These are phyloP conservation scores for Myxozyma melibiosi DNA, from an alignment of 805 yeast species.

Conservation along the genomic window DNA sequence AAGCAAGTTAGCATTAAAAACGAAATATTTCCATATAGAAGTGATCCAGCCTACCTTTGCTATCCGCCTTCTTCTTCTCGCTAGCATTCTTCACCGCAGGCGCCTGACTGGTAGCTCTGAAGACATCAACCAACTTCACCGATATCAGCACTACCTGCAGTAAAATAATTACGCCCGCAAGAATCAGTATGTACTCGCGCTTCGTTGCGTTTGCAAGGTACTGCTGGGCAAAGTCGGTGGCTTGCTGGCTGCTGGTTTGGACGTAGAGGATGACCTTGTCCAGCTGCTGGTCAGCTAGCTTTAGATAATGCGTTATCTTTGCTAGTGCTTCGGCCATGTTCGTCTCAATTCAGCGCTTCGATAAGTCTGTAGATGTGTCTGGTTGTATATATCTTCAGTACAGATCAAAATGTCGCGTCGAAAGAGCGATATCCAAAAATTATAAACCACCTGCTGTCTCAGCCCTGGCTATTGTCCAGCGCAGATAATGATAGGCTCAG, in stretches of 20 bases:
- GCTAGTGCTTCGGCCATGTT: not conserved
- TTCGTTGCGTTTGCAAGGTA: not conserved
- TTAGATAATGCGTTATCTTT: conserved; percentile 1
- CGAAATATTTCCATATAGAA: not conserved
- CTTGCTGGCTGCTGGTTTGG: not conserved
- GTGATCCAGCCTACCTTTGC: not conserved
- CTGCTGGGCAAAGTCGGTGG: not conserved
- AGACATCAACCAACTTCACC: conserved; percentile 9
- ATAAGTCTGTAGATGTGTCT: too few relatives aligned
- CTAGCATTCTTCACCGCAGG: not conserved
- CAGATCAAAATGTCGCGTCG: too few relatives aligned
- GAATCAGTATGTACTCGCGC: conserved; percentile 6
- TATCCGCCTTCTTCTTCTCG: not conserved
- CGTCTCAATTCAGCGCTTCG: not conserved
- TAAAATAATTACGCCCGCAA: conserved; percentile 9
- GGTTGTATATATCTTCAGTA: too few relatives aligned
- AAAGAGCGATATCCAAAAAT: too few relatives aligned
- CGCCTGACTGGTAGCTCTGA: not conserved
- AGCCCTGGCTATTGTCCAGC: too few relatives aligned
- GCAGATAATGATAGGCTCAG: not conserved
- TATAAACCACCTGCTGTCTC: too few relatives aligned
- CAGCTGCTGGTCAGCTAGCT: conserved; percentile 3
- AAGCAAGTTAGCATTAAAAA: not conserved
- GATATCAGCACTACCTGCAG: conserved; percentile 10
- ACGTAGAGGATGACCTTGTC: conserved; percentile 1